These are phyloP conservation scores for Ophiosphaerella narmari DNA, from an alignment of 2,329 filamentous ascomycete species.

Conservation along the genomic window DNA sequence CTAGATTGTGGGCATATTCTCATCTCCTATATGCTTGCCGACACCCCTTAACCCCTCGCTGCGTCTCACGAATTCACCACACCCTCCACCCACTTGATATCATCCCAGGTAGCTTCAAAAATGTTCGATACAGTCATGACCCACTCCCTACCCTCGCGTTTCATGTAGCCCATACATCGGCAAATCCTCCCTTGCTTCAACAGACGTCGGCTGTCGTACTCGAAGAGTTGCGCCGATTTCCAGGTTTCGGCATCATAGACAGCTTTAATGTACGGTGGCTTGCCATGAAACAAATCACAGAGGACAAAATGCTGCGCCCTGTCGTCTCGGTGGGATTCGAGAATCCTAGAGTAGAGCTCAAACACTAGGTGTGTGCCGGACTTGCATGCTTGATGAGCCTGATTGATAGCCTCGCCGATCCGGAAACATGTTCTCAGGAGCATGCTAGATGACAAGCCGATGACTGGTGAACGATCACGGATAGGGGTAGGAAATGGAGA, in stretches of 20 bases:
- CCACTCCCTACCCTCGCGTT: slow-evolving; percentile 51
- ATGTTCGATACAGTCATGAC: slow-evolving; percentile 55
- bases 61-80: slow-evolving; percentile 40
- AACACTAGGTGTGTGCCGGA: slow-evolving; percentile 57
- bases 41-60: background rate
- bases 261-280: slow-evolving; percentile 59
- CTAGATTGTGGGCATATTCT: slow-evolving; percentile 1
- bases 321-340: slow-evolving; percentile 60
- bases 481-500: slow-evolving; percentile 56
- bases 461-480: slow-evolving; percentile 58
- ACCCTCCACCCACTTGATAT: slow-evolving; percentile 57
- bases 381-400: slow-evolving; percentile 53
- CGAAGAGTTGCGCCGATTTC: slow-evolving; percentile 52
- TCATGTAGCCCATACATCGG: slow-evolving; percentile 56
- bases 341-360: slow-evolving; percentile 67
- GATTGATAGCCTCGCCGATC: slow-evolving; percentile 63
- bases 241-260: slow-evolving; percentile 50
- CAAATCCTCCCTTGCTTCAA: slow-evolving; percentile 50
- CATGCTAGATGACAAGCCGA: slow-evolving; percentile 55
- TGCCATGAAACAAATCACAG: slow-evolving; percentile 64
- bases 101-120: slow-evolving; percentile 59
- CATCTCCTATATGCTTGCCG: background rate
- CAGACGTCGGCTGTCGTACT: slow-evolving; percentile 53
- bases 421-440: slow-evolving; percentile 66
- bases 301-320: slow-evolving; percentile 67